These are phyloP conservation scores for Alternaria brassicicola DNA, from an alignment of 2,329 filamentous ascomycete species.

Conservation along the genomic window DNA sequence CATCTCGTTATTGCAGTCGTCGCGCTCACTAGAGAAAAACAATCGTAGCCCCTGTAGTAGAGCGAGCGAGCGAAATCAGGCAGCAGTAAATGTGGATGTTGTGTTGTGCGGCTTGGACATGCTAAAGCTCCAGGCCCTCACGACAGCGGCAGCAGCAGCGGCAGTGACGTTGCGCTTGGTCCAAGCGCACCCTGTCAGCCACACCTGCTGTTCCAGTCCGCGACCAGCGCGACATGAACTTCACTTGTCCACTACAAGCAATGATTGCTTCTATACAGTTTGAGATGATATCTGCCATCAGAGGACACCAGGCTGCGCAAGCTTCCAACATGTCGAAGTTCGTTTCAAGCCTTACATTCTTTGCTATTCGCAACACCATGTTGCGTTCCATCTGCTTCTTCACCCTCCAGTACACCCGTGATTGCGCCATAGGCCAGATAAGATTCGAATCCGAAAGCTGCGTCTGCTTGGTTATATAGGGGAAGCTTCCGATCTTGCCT, in stretches of 20 bases:
- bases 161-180: conserved; percentile 16
- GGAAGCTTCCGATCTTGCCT: conserved; percentile 26
- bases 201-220: not conserved
- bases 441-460: conserved; percentile 23
- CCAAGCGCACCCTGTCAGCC: conserved; percentile 9
- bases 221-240: not conserved
- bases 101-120: conserved; percentile 1
- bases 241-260: not conserved
- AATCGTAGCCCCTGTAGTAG: not conserved
- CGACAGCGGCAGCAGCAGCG: conserved; percentile 11
- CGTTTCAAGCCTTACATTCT: conserved; percentile 8
- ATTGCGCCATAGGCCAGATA: conserved; percentile 27
- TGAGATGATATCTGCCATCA: too few species aligned
- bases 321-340: too few species aligned
- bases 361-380: conserved; percentile 17
- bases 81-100: conserved; percentile 1
- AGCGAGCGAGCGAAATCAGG: not conserved
- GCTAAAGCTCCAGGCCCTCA: conserved; percentile 14
- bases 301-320: too few species aligned
- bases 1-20: conserved; percentile 60
- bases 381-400: conserved; percentile 14
- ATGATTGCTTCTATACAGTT: too few species aligned
- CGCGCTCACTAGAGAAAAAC: not conserved
- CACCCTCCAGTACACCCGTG: conserved; percentile 21
- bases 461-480: conserved; percentile 25